phyloP scores from a whole-genome alignment of 192 early-diverging fungal species.

The Obelidium mucronatum region DNA sequence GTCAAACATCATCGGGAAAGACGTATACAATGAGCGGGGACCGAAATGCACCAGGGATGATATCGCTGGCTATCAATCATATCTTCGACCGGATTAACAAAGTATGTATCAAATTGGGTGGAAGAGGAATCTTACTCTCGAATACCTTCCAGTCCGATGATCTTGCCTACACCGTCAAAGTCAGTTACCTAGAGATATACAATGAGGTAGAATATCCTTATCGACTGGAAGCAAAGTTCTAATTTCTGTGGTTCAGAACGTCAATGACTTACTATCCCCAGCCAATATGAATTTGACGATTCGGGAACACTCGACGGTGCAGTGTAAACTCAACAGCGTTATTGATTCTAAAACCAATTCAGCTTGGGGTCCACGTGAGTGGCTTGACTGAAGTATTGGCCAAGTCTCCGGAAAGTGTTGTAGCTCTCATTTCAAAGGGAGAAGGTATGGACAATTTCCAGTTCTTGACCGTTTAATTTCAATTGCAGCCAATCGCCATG shows the following conservation, averaged over 20 bases:
- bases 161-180: conserved; percentile 89
- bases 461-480: background rate
- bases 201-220: conserved; percentile 84
- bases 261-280: conserved; percentile 89
- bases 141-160: conserved; percentile 53
- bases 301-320: conserved; percentile 66
- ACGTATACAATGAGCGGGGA: conserved; percentile 78
- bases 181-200: conserved; percentile 99
- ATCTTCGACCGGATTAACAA: conserved; percentile 66
- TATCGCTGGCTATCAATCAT: conserved; percentile 68
- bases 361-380: conserved; percentile 60
- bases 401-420: conserved; percentile 53
- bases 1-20: conserved; percentile 96
- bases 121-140: no score
- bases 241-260: conserved; percentile 48
- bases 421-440: conserved; percentile 48
- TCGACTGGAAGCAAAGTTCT: conserved; percentile 11
- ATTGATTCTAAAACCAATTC: conserved; percentile 2
- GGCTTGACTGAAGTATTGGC: conserved; percentile 59
- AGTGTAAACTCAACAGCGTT: no score
- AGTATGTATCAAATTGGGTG: conserved; percentile 41
- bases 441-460: conserved; percentile 33
- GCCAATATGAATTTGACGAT: conserved; percentile 84
- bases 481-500: conserved; percentile 70
- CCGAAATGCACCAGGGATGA: conserved; percentile 69